A percentile compares a stretch with the other conserved stretches of the same genome.
Evolutionary conservation across 257 asterid genomes (phyloP).

Genomic region (Galeopsis tetrahit): DNA sequence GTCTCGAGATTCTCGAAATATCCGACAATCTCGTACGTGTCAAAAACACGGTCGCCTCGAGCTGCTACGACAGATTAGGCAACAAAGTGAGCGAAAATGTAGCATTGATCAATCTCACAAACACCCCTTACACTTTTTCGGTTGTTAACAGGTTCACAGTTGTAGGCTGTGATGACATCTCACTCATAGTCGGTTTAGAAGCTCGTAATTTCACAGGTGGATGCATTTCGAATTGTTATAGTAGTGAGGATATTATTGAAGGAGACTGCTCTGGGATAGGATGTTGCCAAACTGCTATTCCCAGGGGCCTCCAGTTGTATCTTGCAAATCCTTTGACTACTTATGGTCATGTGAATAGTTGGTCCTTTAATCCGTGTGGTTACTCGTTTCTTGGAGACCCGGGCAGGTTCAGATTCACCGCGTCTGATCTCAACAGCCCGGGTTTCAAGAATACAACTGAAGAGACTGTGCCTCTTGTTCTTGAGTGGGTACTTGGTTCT

Average conservation of each 20-base stretch:
- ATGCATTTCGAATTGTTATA: conserved; percentile 44
- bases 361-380: conserved; percentile 50
- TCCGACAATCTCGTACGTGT: conserved; percentile 11
- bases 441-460: conserved; percentile 37
- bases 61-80: conserved; percentile 36
- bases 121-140: conserved; percentile 41
- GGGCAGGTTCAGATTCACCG: conserved; percentile 32
- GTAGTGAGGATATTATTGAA: conserved; percentile 36
- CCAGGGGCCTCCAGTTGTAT: conserved; percentile 50
- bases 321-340: neutral
- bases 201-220: conserved; percentile 41
- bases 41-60: conserved; percentile 26
- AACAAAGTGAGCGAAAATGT: neutral
- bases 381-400: conserved; percentile 58
- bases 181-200: conserved; percentile 16
- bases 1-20: conserved; percentile 38
- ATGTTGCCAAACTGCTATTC: conserved; percentile 58
- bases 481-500: conserved; percentile 66
- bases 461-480: conserved; percentile 45
- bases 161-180: conserved; percentile 55
- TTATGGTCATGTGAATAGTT: conserved; percentile 3
- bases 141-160: conserved; percentile 41
- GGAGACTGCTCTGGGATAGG: conserved; percentile 61
- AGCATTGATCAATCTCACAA: conserved; percentile 2
- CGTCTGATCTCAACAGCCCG: conserved; percentile 35